Evolutionary conservation across 2,329 filamentous ascomycete genomes (phyloP).

Genomic region (Colletotrichum sp.): DNA sequence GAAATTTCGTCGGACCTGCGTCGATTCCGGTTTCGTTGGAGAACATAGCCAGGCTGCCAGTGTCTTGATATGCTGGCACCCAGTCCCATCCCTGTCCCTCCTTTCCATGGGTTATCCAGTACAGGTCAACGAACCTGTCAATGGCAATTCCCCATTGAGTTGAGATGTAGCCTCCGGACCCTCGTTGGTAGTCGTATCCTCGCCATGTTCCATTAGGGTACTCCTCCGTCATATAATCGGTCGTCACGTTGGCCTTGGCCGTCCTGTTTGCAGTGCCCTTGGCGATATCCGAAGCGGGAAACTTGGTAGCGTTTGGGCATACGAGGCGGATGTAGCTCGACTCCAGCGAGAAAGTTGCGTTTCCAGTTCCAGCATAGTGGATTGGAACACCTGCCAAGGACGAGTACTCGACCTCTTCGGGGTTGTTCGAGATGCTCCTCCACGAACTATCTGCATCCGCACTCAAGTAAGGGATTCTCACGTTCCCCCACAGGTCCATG

Average conservation of each 20-base stretch:
- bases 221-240: background rate
- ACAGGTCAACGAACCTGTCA: background rate
- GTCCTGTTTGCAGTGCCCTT: background rate
- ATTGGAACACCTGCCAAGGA: background rate
- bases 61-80: background rate
- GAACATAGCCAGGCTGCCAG: rapidly evolving
- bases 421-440: background rate
- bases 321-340: conserved; percentile 1
- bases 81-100: background rate
- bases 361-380: background rate
- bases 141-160: background rate
- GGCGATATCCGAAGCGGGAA: background rate
- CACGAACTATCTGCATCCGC: background rate
- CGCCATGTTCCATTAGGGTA: background rate
- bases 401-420: background rate
- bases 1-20: background rate
- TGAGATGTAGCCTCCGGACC: background rate
- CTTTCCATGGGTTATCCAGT: background rate
- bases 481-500: conserved; percentile 32
- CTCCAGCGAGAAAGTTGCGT: conserved; percentile 1
- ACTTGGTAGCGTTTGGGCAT: background rate
- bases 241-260: background rate
- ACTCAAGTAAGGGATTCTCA: conserved; percentile 27
- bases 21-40: background rate
- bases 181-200: background rate